A percentile compares a stretch with the other conserved stretches of the same genome.
These are phyloP conservation scores for Quercus agrifolia DNA, from an alignment of 306 rosid species.

Conservation along the genomic window DNA sequence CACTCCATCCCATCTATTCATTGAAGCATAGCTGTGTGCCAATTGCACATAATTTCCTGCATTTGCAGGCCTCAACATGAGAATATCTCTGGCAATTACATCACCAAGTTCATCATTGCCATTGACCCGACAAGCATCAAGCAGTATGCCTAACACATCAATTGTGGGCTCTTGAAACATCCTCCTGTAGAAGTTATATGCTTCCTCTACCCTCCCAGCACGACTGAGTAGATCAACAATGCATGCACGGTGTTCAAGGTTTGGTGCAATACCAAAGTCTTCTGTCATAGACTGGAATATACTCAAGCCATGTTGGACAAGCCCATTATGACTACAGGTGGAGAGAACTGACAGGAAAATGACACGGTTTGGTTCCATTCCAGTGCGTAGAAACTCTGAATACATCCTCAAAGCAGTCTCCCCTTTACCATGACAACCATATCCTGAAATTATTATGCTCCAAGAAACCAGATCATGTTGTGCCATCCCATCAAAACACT, in stretches of 20 bases:
- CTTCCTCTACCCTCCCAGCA: constrained; percentile 72
- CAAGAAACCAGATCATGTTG: constrained; percentile 61
- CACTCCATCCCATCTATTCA: constrained; percentile 71
- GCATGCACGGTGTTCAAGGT: constrained; percentile 70
- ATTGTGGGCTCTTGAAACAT: constrained; percentile 37
- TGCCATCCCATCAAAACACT: constrained; percentile 55
- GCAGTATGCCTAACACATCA: constrained; percentile 65
- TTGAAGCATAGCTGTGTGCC: constrained; percentile 63
- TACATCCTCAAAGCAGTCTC: constrained; percentile 55
- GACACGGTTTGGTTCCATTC: constrained; percentile 61
- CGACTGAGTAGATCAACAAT: constrained; percentile 69
- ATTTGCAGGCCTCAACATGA: constrained; percentile 43
- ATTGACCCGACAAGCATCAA: constrained; percentile 60
- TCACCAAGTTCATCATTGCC: constrained; percentile 48
- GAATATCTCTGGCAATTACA: constrained; percentile 46
- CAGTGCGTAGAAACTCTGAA: constrained; percentile 46
- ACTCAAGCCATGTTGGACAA: constrained; percentile 55
- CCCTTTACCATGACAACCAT: constrained; percentile 72
- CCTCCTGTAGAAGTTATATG: constrained; percentile 49
- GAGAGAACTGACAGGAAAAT: constrained; percentile 69
- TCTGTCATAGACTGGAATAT: constrained; percentile 57
- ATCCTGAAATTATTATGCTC: constrained; percentile 69
- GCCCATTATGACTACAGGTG: constrained; percentile 79
- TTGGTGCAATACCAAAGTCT: constrained; percentile 59
- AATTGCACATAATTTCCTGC: constrained; percentile 72